These are phyloP conservation scores for Tricladium varicosporioides DNA, from an alignment of 2,329 filamentous ascomycete species.

Conservation along the genomic window DNA sequence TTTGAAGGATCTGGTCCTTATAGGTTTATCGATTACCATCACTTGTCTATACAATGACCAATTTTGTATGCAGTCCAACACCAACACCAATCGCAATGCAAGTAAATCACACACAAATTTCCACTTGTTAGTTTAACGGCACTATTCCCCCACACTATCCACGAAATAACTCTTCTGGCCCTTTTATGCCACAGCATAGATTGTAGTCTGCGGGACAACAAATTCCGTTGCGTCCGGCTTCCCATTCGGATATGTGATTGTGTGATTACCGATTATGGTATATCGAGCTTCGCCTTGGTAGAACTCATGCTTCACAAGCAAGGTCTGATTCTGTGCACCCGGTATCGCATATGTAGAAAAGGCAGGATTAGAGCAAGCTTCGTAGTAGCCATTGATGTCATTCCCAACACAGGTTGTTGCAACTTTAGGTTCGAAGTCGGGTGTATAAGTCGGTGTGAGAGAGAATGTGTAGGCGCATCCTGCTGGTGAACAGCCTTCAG, in stretches of 20 bases:
- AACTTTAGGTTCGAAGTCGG: neutral
- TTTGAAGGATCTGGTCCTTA: too few relatives aligned
- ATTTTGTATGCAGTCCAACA: too few relatives aligned
- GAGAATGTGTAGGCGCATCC: neutral
- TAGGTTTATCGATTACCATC: too few relatives aligned
- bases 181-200: neutral
- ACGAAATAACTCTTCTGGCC: too few relatives aligned
- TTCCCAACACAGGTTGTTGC: neutral
- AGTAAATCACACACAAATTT: too few relatives aligned
- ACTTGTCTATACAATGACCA: too few relatives aligned
- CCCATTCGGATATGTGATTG: neutral
- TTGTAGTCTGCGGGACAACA: neutral
- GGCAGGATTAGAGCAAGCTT: neutral
- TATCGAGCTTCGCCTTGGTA: neutral
- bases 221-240: neutral
- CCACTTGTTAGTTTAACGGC: too few relatives aligned
- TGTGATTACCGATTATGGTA: neutral
- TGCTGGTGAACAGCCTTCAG: slow-evolving; percentile 1
- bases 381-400: neutral
- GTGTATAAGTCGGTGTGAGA: neutral
- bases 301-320: neutral
- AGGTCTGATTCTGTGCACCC: neutral
- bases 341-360: neutral
- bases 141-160: too few relatives aligned
- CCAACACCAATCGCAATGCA: too few relatives aligned